A percentile compares a stretch with the other conserved stretches of the same genome.
These are phyloP conservation scores for Noccaea caerulescens DNA, from an alignment of 345 rosid species.

Conservation along the genomic window DNA sequence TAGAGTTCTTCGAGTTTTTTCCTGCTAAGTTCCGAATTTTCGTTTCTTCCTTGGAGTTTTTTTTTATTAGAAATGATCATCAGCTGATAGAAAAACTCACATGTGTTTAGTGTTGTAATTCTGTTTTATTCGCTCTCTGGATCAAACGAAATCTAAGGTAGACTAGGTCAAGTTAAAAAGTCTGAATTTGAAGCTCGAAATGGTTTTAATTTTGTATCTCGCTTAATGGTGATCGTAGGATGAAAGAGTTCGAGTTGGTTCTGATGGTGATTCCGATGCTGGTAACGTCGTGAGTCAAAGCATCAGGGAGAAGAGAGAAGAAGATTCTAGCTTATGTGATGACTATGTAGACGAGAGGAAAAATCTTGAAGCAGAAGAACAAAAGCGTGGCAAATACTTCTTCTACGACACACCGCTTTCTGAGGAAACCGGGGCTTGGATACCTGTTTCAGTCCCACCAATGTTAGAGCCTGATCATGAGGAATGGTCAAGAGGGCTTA, in stretches of 20 bases:
- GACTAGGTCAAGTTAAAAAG: constrained; percentile 12
- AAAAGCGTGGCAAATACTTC: constrained; percentile 71
- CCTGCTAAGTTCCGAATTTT: neutral
- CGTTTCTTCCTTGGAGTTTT: neutral
- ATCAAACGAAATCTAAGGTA: neutral
- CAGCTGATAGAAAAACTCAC: constrained; percentile 18
- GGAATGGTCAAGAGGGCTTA: constrained; percentile 68
- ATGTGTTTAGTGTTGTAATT: neutral
- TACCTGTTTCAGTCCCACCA: constrained; percentile 96
- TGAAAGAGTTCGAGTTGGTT: constrained; percentile 20
- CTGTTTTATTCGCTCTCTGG: neutral
- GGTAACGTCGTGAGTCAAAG: constrained; percentile 8
- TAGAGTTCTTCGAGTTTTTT: neutral
- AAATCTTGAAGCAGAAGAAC: constrained; percentile 23
- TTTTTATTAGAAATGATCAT: neutral
- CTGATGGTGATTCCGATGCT: constrained; percentile 28
- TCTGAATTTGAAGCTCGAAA: constrained; percentile 21
- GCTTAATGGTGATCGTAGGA: constrained; percentile 37
- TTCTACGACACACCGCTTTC: constrained; percentile 72
- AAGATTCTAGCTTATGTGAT: constrained; percentile 14
- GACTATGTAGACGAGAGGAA: constrained; percentile 23
- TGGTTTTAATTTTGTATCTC: constrained; percentile 1
- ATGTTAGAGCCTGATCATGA: constrained; percentile 70
- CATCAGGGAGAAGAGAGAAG: constrained; percentile 26
- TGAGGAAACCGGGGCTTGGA: constrained; percentile 96